Conservation (phyloP, 2,329 filamentous ascomycete species). For the Calonectria crousiana region DNA sequence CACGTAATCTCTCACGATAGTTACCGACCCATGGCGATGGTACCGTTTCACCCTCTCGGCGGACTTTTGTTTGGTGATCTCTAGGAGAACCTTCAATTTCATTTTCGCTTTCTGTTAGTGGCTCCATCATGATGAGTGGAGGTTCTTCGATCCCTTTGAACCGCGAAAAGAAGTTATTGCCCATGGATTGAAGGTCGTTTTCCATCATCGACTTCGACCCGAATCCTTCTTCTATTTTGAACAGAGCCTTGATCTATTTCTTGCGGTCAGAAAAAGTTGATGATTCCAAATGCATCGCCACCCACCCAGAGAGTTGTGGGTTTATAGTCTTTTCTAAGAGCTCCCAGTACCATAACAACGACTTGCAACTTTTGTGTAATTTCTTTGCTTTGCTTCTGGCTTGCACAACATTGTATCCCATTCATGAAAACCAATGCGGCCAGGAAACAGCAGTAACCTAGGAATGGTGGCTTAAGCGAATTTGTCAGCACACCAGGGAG, state of each 20-base stretch:
- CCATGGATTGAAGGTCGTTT: no score
- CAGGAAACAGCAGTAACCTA: constrained; percentile 3
- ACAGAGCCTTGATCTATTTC: background rate
- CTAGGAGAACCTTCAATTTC: background rate
- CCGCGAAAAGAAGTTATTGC: background rate
- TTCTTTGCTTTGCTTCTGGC: background rate
- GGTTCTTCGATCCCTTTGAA: background rate
- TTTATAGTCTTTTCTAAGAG: background rate
- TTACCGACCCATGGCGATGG: background rate
- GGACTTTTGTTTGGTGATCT: no score
- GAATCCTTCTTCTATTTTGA: no score
- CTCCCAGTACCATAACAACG: background rate
- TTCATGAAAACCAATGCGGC: background rate
- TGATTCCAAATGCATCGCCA: background rate
- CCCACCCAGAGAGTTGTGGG: background rate
- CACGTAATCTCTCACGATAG: background rate
- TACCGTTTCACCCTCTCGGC: background rate
- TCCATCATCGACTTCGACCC: no score
- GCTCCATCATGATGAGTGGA: background rate
- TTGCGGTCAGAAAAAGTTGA: background rate
- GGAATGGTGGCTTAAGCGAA: background rate
- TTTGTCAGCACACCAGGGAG: background rate
- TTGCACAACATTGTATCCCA: background rate
- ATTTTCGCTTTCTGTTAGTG: no score
- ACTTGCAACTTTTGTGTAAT: background rate